Evolutionary conservation across 192 early-diverging fungal species (phyloP), one percentile per base, ranked within the genome.

Genomic region (Diversispora eburnea): DNA sequence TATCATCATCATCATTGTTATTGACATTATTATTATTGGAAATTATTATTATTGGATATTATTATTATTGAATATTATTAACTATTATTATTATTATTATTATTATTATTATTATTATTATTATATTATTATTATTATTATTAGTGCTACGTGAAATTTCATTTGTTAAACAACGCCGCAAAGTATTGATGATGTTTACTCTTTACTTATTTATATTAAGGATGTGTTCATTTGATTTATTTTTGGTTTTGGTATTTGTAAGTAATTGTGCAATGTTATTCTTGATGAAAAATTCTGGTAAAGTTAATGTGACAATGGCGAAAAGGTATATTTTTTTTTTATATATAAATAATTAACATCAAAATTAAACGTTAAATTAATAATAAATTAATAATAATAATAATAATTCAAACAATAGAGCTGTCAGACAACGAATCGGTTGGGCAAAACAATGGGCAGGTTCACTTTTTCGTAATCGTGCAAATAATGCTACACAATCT

Each of bases 381-480:
- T 15, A 43, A 43, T 42, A 17, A 4, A 41, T 63, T 63, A 17
- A 42, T 45, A 15, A 4, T 43, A 17, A 17, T 63, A 63, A 10
- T 42, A 42, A 33, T 65, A 72, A 12, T 20, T 41, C 5, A 41
- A 41, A 5, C 5, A 19, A 58, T 57, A 70, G 83, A 48, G 83
- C 81, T 12, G 83, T 84, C 43, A 59, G 77, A 46, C 82, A 85
- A 77, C 71, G 84, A 52, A 80, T 84, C 22, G 80, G 78, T 3
- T 85, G 84, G 85, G 83, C 82, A 9, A 84, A 80, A 67, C 81
- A 82, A 49, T 86, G 85, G 85, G 77, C 82, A 17, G 84, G 82
- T 20, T 76, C 78, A 5, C 60, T 84, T n/a, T 83, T 86, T 59
- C 55, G 64, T 8, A 62, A 48, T 59, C 61, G 20, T 62, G 33